Percentiles rank a stretch among this genome's conserved stretches.
Conservation (phyloP, 2,329 filamentous ascomycete species). For the Penicillium sp. region DNA sequence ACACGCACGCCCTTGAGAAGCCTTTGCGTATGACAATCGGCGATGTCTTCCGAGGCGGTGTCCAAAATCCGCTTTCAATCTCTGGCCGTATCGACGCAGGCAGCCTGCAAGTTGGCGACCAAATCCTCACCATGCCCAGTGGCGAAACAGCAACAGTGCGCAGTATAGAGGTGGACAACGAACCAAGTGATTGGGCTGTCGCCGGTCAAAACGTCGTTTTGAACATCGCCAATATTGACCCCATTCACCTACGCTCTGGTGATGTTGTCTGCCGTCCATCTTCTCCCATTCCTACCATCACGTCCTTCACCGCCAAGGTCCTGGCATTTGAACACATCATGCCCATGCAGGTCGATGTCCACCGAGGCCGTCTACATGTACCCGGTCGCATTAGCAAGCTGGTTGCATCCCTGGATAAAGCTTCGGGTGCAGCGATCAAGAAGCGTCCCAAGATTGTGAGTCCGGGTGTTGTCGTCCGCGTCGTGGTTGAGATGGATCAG, state of each 20-base stretch:
- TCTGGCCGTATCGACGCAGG: constrained; percentile 84
- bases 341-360: constrained; percentile 85
- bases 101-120: constrained; percentile 79
- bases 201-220: constrained; percentile 85
- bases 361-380: constrained; percentile 77
- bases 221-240: constrained; percentile 82
- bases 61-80: constrained; percentile 78
- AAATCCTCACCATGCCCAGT: constrained; percentile 74
- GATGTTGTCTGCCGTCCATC: constrained; percentile 78
- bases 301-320: constrained; percentile 76
- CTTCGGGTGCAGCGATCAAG: constrained; percentile 70
- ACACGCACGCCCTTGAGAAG: constrained; percentile 68
- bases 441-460: constrained; percentile 83
- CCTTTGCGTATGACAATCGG: constrained; percentile 83
- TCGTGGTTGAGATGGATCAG: constrained; percentile 70
- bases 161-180: constrained; percentile 72
- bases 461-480: constrained; percentile 72
- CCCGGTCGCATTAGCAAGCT: constrained; percentile 72
- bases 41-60: constrained; percentile 78
- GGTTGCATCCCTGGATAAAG: constrained; percentile 73
- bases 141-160: constrained; percentile 79
- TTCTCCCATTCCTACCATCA: constrained; percentile 67
- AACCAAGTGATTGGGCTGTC: constrained; percentile 80
- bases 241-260: constrained; percentile 75
- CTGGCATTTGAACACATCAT: constrained; percentile 86